Conservation (phyloP, 306 rosid genomes). For the Malus asiatica region DNA sequence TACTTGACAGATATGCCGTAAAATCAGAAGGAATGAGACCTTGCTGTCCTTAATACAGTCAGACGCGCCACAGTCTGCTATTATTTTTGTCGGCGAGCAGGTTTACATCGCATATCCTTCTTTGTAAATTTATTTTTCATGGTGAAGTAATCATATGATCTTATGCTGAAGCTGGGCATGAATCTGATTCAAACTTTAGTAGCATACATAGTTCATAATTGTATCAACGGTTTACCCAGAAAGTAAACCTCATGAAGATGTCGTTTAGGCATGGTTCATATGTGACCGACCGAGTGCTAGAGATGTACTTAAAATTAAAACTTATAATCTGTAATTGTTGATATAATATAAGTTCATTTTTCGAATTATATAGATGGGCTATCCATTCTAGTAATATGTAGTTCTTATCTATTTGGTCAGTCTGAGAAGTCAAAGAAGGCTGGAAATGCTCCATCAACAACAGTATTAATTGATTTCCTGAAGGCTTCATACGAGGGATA, state of each 20-base stretch:
- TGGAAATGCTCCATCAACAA: constrained; percentile 68
- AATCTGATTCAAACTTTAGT: not conserved
- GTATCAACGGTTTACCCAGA: not conserved
- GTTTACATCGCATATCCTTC: constrained; percentile 35
- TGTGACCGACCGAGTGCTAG: not conserved
- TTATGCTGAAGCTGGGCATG: not conserved
- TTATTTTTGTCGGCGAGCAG: constrained; percentile 79
- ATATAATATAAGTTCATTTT: not conserved
- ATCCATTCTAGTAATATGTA: not conserved
- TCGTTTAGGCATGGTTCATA: not conserved
- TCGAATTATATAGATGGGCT: not conserved
- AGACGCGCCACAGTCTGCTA: constrained; percentile 69
- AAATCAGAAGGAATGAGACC: constrained; percentile 44
- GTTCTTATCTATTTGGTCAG: constrained; percentile 29
- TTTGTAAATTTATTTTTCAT: constrained; percentile 2
- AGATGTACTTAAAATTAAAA: not conserved
- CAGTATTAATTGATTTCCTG: constrained; percentile 60
- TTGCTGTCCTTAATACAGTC: constrained; percentile 58
- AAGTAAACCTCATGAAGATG: not conserved
- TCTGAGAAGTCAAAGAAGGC: constrained; percentile 81
- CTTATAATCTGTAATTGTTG: not conserved
- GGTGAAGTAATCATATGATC: constrained; percentile 4
- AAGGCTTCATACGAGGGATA: constrained; percentile 55
- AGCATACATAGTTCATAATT: not conserved
- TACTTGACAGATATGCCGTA: constrained; percentile 49